Evolutionary conservation across 495 filamentous ascomycete genomes (phyloP), one percentile per base, ranked within the genome.

Genomic region (Penicillium chermesinum): DNA sequence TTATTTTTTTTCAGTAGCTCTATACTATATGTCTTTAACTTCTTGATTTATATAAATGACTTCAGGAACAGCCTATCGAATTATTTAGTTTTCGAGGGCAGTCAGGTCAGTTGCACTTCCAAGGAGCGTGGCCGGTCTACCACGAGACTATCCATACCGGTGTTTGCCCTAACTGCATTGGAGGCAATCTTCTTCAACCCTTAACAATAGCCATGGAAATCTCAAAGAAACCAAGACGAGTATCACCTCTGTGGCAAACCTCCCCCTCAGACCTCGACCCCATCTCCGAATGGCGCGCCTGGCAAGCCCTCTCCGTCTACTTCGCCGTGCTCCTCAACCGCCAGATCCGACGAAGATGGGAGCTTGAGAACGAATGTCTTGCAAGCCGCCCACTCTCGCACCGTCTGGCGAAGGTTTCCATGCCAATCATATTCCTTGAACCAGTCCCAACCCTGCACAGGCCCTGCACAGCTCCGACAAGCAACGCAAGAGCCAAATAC

Each of bases 251-350:
- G n/a, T n/a, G n/a, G n/a, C 25, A 30, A 37, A 25, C 32, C 20
- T 0, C 27, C 9, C 21, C 22, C 25, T 38, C 38, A 7, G 34
- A 48, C 6, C 50, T 63, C 6, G 58, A 63, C 49, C 46, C 57
- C 10, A 41, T 50, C 40, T 61, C 60, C 38, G 47, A 56, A 56
- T 63, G 40, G 43, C 57, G 60, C 44, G 60, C 49, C 52, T 61
- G 41, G 35, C 57, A 63, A 56, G 39, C 54, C 22, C 39, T 63
- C 22, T 32, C 45, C 8, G 30, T 58, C 43, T 50, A 52, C 38
- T 61, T 61, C 58, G 56, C 60, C 0, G 19, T 52, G 33, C 54
- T 49, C n/a, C 41, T 63, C 15, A 63, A 63, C 52, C 57, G 52
- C 36, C 60, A 63, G 54, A 30, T 63, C 36, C 47, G 33, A 1